Conservation (phyloP, 1,284 basidiomycete species). For the Marasmius oreades region DNA sequence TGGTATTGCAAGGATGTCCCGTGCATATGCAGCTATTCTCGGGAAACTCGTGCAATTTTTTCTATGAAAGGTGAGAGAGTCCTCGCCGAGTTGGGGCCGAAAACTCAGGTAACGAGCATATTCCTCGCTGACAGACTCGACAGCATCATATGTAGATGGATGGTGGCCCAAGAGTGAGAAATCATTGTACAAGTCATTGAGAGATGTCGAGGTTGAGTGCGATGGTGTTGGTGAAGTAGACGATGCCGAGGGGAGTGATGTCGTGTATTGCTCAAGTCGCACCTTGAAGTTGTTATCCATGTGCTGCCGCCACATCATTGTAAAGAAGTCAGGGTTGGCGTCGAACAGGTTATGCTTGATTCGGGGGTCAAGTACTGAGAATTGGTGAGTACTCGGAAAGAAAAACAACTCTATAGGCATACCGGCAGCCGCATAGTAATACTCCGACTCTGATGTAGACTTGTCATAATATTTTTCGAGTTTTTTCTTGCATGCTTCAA, state of each 20-base stretch:
- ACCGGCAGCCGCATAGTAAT: conserved; percentile 4
- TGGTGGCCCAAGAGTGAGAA: neutral
- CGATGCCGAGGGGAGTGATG: neutral
- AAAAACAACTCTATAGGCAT: neutral
- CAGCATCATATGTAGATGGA: neutral
- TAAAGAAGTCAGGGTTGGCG: neutral
- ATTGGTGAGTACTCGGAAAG: neutral
- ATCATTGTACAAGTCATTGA: neutral
- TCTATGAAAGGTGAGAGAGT: neutral
- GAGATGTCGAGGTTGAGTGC: neutral
- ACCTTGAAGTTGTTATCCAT: conserved; percentile 1
- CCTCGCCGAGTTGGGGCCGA: too few relatives aligned
- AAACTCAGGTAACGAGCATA: neutral
- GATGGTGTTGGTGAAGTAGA: neutral
- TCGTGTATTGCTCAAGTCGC: neutral
- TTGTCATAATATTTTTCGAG: conserved; percentile 4
- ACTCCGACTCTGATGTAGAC: neutral
- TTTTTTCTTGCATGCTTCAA: neutral
- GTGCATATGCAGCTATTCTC: neutral
- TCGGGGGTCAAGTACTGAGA: neutral
- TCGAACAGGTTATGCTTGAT: conserved; percentile 3
- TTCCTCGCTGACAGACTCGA: neutral
- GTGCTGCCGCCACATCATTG: neutral
- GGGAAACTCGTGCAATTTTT: neutral
- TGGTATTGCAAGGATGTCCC: conserved; percentile 1